Base-by-base conservation (phyloP, 345 rosid genomes). In the Citrus medica region DNA sequence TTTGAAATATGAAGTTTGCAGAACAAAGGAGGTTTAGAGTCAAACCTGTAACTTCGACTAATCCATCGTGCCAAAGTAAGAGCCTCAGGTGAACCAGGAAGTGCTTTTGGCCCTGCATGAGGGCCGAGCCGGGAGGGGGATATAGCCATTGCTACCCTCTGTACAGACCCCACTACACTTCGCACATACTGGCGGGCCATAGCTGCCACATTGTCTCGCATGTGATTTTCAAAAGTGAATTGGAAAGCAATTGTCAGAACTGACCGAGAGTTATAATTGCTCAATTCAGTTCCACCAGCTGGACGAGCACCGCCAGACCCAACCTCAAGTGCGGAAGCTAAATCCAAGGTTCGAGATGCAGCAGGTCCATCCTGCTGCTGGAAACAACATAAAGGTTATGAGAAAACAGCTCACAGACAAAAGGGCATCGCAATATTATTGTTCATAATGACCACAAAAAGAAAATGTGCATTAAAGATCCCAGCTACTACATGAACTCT, bases 171-270 rank as follows among this genome's bases (percentile, higher is more conserved):
- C 63, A 95, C 94, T 42, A 93, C 89, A 83, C 92, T 89, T 5
- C 96, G 91, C 60, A 95, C 93, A 40, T 93, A 95, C 71, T 93
- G 98, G 55, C 97, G 97, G 61, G 99, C 99, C 98, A 95, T 95
- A 28, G 92, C 89, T 71, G 99, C 99, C 70, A 93, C 99, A 71
- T 81, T 92, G 79, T 95, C 98, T 76, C 86, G 90, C 74, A 89
- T 48, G 79, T 95, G 96, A 84, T 86, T 90, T 88, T 95, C 99
- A 72, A 88, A 95, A 56, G 89, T 84, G 73, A 93, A 95, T 63
- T 93, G 99, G 87, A 95, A 95, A 9, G 99, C 99, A 40, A 95
- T 91, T 56, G 99, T 95, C 81, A 95, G 77, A 32, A 95, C 99
- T 10, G 97, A 95, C 84, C 99, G 87, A 46, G 86, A 89, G 86